Evolutionary conservation across 768 basidiomycete species (phyloP).

Genomic region (Psilocybe subaeruginosa): DNA sequence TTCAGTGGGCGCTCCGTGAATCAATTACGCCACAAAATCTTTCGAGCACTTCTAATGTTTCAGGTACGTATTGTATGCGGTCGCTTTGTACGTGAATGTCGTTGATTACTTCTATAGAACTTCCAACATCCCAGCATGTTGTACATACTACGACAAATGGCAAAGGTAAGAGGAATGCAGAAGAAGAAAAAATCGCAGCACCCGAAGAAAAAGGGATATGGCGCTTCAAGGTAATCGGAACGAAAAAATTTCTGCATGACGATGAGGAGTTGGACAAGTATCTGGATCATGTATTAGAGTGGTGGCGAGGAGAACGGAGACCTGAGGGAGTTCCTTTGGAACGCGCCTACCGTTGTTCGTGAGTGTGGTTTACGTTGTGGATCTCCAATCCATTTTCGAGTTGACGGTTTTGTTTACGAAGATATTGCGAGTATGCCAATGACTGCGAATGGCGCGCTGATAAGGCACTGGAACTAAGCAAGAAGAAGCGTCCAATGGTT

Average conservation of each 20-base stretch:
- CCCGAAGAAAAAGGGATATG: slow-evolving; percentile 22
- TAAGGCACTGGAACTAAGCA: slow-evolving; percentile 45
- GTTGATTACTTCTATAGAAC: background rate
- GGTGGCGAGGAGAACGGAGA: slow-evolving; percentile 76
- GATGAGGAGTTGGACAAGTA: slow-evolving; percentile 53
- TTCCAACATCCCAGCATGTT: background rate
- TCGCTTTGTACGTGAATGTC: background rate
- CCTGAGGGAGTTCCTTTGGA: slow-evolving; percentile 71
- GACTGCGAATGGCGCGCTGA: slow-evolving; percentile 83
- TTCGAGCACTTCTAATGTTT: background rate
- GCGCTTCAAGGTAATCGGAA: slow-evolving; percentile 61
- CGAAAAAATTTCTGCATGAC: slow-evolving; percentile 59
- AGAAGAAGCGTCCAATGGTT: slow-evolving; percentile 4
- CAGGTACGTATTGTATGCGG: background rate
- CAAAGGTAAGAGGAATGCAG: slow-evolving; percentile 2
- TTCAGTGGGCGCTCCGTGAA: slow-evolving; percentile 19
- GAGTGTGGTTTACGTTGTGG: slow-evolving; percentile 30
- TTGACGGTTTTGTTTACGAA: slow-evolving; percentile 24
- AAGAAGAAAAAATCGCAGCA: background rate
- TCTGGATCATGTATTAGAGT: slow-evolving; percentile 58
- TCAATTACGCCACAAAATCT: background rate
- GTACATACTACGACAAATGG: background rate
- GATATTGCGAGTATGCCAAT: slow-evolving; percentile 72
- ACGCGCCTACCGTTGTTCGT: slow-evolving; percentile 69
- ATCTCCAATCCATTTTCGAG: background rate